A percentile compares a stretch with the other conserved stretches of the same genome.
Conservation (phyloP, 2,329 filamentous ascomycete genomes). For the Neonectria magnoliae region DNA sequence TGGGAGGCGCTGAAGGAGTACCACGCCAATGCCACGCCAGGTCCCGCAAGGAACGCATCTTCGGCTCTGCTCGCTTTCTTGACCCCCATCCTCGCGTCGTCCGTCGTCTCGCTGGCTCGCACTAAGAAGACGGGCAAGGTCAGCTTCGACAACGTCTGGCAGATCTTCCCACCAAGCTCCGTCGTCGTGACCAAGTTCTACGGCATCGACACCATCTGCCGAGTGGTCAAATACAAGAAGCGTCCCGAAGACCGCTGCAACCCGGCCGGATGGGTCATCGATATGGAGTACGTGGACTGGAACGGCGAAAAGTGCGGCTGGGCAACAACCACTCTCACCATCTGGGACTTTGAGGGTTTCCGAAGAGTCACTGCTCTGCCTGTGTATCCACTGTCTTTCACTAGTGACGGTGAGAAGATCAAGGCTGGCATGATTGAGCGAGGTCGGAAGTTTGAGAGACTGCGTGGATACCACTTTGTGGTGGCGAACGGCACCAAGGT, state of each 20-base stretch:
- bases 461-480: constrained; percentile 49
- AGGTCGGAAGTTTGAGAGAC: constrained; percentile 46
- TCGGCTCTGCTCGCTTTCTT: constrained; percentile 42
- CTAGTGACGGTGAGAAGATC: constrained; percentile 34
- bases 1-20: constrained; percentile 41
- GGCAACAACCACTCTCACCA: constrained; percentile 33
- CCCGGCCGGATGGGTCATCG: constrained; percentile 40
- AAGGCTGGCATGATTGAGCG: constrained; percentile 41
- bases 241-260: constrained; percentile 7
- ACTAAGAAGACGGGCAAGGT: constrained; percentile 45
- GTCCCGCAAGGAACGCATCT: constrained; percentile 15
- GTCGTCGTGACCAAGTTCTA: constrained; percentile 45
- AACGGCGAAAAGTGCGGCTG: constrained; percentile 47
- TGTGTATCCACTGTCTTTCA: constrained; percentile 45
- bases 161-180: constrained; percentile 48
- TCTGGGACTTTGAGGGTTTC: constrained; percentile 42
- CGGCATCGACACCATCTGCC: constrained; percentile 49
- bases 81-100: constrained; percentile 41
- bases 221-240: constrained; percentile 45
- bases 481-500: constrained; percentile 44
- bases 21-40: background rate
- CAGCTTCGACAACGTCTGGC: constrained; percentile 46
- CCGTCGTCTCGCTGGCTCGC: constrained; percentile 37
- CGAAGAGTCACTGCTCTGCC: constrained; percentile 41
- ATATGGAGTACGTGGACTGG: constrained; percentile 50